A percentile compares a stretch with the other conserved stretches of the same genome.
phyloP scores from a whole-genome alignment of 2,329 filamentous ascomycete genomes.

The Hypocreales sp. region DNA sequence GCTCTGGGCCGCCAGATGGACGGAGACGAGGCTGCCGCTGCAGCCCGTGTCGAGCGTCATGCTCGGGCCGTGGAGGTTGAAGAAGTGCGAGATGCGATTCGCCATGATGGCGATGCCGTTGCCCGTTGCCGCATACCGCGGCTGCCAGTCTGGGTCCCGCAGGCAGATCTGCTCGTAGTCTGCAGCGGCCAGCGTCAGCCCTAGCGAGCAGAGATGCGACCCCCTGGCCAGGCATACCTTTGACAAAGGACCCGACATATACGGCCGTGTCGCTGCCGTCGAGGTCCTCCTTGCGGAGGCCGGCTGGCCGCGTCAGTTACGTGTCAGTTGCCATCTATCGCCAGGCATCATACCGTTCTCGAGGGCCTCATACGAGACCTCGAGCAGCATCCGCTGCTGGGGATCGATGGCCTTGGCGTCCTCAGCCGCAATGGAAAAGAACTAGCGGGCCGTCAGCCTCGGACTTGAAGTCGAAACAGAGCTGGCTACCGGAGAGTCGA shows the following conservation, averaged over 20 bases:
- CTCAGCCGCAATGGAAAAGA: conserved; percentile 32
- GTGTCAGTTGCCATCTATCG: neutral
- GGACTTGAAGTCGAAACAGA: neutral
- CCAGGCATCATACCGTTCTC: conserved; percentile 25
- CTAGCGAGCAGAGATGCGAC: no score
- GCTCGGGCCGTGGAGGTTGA: conserved; percentile 38
- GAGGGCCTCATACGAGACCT: conserved; percentile 33
- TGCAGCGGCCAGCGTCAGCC: conserved; percentile 7
- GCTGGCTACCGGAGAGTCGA: conserved; percentile 30
- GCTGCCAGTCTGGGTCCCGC: conserved; percentile 31
- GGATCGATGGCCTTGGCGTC: conserved; percentile 38
- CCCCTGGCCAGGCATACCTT: no score
- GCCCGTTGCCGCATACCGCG: conserved; percentile 36
- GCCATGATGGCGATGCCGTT: conserved; percentile 36
- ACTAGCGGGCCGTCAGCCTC: conserved; percentile 15
- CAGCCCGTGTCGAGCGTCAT: conserved; percentile 45
- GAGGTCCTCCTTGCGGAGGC: conserved; percentile 25
- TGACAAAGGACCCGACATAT: conserved; percentile 34
- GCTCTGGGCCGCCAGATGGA: conserved; percentile 36
- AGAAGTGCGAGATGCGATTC: conserved; percentile 39
- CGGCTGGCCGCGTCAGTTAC: conserved; percentile 20
- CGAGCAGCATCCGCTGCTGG: conserved; percentile 34
- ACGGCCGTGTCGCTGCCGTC: conserved; percentile 29
- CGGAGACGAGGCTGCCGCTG: conserved; percentile 36
- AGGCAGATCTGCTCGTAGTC: conserved; percentile 36